Evolutionary conservation across 306 rosid genomes (phyloP).

Genomic region (Inga laurina): DNA sequence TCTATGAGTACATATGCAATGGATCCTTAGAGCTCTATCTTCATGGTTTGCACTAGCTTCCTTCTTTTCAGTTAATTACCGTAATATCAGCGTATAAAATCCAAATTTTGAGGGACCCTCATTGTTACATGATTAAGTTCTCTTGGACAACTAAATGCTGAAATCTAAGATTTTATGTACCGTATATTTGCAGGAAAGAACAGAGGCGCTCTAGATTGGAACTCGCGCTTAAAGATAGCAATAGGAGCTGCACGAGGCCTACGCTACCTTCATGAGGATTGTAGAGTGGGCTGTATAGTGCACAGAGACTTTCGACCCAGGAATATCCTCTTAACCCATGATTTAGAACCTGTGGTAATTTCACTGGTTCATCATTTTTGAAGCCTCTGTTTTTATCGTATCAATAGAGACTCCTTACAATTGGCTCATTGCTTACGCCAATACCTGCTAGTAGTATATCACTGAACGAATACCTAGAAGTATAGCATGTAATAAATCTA

Average conservation of each 20-base stretch:
- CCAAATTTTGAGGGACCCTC: not conserved
- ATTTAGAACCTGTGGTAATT: slow-evolving; percentile 86
- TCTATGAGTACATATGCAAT: slow-evolving; percentile 91
- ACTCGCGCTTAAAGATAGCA: slow-evolving; percentile 78
- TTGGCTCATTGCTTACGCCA: not conserved
- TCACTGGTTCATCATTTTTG: not conserved
- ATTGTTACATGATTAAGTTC: slow-evolving; percentile 7
- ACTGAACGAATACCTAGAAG: not conserved
- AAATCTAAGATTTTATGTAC: not conserved
- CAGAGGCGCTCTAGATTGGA: slow-evolving; percentile 59
- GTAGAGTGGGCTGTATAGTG: slow-evolving; percentile 93
- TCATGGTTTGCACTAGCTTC: slow-evolving; percentile 56
- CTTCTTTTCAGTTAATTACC: slow-evolving; percentile 15
- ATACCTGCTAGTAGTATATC: not conserved
- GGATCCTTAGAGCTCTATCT: slow-evolving; percentile 84
- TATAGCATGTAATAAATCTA: not conserved
- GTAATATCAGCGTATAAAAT: not conserved
- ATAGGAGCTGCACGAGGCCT: slow-evolving; percentile 85
- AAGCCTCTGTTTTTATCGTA: not conserved
- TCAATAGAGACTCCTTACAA: not conserved
- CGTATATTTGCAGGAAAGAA: slow-evolving; percentile 57
- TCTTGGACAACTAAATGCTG: not conserved
- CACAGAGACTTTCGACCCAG: slow-evolving; percentile 89
- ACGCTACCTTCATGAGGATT: slow-evolving; percentile 96
- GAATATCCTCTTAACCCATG: slow-evolving; percentile 90